Conservation (phyloP, 129 eudicot species). For the Pseudognaphalium luteoalbum region DNA sequence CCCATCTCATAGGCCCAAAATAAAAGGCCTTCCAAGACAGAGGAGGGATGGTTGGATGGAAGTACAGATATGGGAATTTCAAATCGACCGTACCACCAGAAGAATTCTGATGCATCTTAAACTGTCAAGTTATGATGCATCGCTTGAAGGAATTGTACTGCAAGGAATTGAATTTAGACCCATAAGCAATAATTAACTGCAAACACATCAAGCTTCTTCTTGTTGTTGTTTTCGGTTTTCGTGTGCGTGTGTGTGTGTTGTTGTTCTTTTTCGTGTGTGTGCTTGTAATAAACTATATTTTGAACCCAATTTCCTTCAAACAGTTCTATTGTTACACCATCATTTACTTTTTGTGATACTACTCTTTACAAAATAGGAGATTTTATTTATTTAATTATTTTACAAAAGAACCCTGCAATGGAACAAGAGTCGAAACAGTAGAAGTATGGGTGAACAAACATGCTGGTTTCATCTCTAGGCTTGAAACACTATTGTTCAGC, state of each 20-base stretch:
- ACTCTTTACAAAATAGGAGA: too few relatives aligned
- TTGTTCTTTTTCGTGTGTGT: background rate
- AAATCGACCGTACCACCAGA: background rate
- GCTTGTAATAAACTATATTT: background rate
- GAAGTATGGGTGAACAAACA: too few relatives aligned
- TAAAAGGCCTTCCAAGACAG: conserved; percentile 10
- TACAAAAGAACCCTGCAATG: too few relatives aligned
- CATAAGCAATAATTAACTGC: background rate
- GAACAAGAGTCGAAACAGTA: too few relatives aligned
- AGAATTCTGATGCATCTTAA: background rate
- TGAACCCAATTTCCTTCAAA: background rate
- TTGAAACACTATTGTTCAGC: too few relatives aligned
- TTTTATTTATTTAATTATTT: too few relatives aligned
- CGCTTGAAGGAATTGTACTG: background rate
- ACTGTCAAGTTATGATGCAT: background rate
- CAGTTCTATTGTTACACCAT: background rate
- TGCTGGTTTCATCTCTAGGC: too few relatives aligned
- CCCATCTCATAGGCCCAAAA: background rate
- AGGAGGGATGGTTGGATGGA: conserved; percentile 27
- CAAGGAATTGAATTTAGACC: conserved; percentile 15
- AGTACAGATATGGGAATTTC: conserved; percentile 12
- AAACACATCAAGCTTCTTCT: background rate
- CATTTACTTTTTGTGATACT: too few relatives aligned
- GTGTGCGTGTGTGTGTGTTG: too few relatives aligned
- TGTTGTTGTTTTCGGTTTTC: background rate